These are phyloP conservation scores for Vaccinium corymbosum DNA, from an alignment of 148 eudicot species.

Conservation along the genomic window DNA sequence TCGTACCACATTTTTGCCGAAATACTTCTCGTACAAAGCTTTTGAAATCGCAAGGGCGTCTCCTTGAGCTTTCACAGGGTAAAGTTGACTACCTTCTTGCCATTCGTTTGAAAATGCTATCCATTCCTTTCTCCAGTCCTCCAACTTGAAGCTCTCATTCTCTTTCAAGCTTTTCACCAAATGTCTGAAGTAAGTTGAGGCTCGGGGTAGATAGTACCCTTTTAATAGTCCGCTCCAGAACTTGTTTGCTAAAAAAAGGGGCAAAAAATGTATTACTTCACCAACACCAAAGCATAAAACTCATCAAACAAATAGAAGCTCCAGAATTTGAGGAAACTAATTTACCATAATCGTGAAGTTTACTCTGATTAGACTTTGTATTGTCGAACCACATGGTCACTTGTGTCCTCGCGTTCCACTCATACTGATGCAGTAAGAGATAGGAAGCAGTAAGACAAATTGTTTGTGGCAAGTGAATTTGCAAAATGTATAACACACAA, in stretches of 20 bases:
- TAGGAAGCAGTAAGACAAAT: neutral
- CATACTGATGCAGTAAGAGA: slow-evolving; percentile 49
- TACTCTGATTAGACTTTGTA: slow-evolving; percentile 63
- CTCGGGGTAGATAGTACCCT: slow-evolving; percentile 91
- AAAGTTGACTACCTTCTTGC: slow-evolving; percentile 61
- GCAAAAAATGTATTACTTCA: neutral
- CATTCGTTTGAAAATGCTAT: slow-evolving; percentile 76
- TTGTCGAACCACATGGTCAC: slow-evolving; percentile 96
- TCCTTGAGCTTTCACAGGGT: slow-evolving; percentile 68
- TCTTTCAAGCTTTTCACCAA: slow-evolving; percentile 47
- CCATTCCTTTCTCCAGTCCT: slow-evolving; percentile 90
- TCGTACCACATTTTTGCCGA: slow-evolving; percentile 21
- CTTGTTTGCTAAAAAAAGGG: slow-evolving; percentile 60
- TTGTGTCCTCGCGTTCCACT: slow-evolving; percentile 98
- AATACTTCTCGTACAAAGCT: slow-evolving; percentile 52
- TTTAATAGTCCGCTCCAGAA: slow-evolving; percentile 92
- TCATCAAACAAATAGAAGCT: neutral
- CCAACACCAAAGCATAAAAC: neutral
- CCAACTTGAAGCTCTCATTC: slow-evolving; percentile 51
- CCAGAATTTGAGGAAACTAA: neutral
- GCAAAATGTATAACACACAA: neutral
- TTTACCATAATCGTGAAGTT: slow-evolving; percentile 97
- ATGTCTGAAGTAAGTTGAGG: slow-evolving; percentile 62
- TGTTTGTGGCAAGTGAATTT: neutral
- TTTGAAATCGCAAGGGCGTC: slow-evolving; percentile 60